phyloP scores from a whole-genome alignment of 2,329 filamentous ascomycete genomes.

The Hypoxylon sp. region DNA sequence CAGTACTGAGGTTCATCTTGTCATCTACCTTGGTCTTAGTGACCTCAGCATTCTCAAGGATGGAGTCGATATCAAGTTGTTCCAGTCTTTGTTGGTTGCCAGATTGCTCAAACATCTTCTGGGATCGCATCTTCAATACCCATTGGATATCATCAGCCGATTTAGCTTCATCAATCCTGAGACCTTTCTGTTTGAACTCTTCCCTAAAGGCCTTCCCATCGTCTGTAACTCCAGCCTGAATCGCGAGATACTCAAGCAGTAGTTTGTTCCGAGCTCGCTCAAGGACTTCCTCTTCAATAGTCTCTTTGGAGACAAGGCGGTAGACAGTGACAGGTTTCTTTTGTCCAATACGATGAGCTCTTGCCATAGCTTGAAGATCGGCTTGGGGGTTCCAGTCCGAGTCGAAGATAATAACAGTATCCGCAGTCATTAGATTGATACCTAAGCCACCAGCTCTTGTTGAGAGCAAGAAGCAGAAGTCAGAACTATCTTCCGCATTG shows the following conservation, averaged over 20 bases:
- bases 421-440: slow-evolving; percentile 98
- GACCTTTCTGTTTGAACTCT: slow-evolving; percentile 83
- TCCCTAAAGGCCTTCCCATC: slow-evolving; percentile 85
- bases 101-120: slow-evolving; percentile 98
- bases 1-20: slow-evolving; percentile 91
- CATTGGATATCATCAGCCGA: slow-evolving; percentile 95
- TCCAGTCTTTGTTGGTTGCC: slow-evolving; percentile 97
- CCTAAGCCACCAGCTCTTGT: slow-evolving; percentile 97
- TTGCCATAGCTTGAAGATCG: slow-evolving; percentile 97
- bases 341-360: slow-evolving; percentile 97
- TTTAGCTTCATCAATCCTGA: slow-evolving; percentile 83
- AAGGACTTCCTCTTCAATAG: slow-evolving; percentile 96
- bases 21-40: slow-evolving; percentile 97
- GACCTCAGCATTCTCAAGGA: slow-evolving; percentile 95
- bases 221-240: slow-evolving; percentile 96
- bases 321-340: slow-evolving; percentile 97
- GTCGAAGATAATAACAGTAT: slow-evolving; percentile 97
- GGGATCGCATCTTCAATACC: slow-evolving; percentile 97
- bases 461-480: slow-evolving; percentile 96
- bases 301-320: slow-evolving; percentile 96
- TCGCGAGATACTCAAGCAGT: slow-evolving; percentile 96
- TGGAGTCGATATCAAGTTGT: slow-evolving; percentile 96
- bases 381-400: slow-evolving; percentile 99
- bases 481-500: slow-evolving; percentile 94
- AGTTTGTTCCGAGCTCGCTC: slow-evolving; percentile 98